These are phyloP conservation scores for Rhizopogon vesiculosus DNA, from an alignment of 768 basidiomycete species.

Conservation along the genomic window DNA sequence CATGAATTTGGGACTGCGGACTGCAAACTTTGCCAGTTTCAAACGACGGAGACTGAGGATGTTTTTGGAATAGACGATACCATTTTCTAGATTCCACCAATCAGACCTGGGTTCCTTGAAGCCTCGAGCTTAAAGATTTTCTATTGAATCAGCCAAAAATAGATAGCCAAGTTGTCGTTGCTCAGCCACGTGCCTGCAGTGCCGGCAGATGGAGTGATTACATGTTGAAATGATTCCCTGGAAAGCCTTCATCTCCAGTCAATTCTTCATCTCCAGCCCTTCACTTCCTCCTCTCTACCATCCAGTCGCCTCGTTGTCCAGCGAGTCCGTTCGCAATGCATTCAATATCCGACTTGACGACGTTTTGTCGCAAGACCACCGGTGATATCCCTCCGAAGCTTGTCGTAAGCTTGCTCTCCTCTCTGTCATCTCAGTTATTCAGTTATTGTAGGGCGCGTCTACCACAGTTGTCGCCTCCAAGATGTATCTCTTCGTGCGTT, in stretches of 20 bases:
- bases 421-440: background rate
- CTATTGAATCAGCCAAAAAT: no score
- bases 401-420: constrained; percentile 43
- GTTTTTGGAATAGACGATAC: no score
- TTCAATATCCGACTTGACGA: constrained; percentile 87
- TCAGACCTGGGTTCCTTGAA: no score
- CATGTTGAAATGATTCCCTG: background rate
- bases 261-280: background rate
- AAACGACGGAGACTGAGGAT: no score
- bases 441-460: constrained; percentile 66
- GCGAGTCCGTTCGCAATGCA: constrained; percentile 39
- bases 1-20: no score
- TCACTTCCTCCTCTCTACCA: constrained; percentile 11
- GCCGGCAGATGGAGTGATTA: constrained; percentile 23
- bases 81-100: no score
- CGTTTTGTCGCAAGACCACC: constrained; percentile 74
- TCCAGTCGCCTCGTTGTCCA: background rate
- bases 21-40: no score
- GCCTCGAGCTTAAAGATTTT: no score
- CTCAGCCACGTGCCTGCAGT: background rate
- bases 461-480: constrained; percentile 87
- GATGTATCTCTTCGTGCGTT: constrained; percentile 83
- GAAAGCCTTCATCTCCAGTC: background rate
- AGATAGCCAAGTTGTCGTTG: background rate
- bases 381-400: constrained; percentile 88